These are phyloP conservation scores for Luzula sylvatica DNA, from an alignment of 176 grass and related monocot species.

Conservation along the genomic window DNA sequence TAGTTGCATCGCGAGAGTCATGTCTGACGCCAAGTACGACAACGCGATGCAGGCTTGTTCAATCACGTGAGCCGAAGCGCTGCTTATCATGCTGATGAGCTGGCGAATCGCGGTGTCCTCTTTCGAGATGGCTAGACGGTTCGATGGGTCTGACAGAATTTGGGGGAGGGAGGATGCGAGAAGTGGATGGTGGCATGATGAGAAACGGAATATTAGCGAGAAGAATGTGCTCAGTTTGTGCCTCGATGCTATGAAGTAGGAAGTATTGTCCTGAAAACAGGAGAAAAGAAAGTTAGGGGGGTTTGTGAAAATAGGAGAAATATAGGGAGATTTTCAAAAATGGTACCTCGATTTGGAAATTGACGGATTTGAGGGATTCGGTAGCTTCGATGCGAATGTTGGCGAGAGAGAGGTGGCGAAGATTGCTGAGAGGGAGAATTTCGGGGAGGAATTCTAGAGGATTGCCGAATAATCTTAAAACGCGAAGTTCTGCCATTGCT, in stretches of 20 bases:
- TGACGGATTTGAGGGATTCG: slow-evolving; percentile 82
- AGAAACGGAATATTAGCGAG: slow-evolving; percentile 96
- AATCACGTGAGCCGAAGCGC: slow-evolving; percentile 34
- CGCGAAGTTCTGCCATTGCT: slow-evolving; percentile 77
- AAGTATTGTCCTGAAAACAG: slow-evolving; percentile 77
- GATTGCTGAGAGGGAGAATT: slow-evolving; percentile 85
- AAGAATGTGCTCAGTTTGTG: slow-evolving; percentile 97
- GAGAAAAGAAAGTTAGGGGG: background rate
- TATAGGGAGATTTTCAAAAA: slow-evolving; percentile 11
- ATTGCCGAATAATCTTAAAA: slow-evolving; percentile 93
- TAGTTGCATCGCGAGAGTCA: slow-evolving; percentile 75
- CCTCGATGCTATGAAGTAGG: slow-evolving; percentile 77
- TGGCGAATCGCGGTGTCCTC: slow-evolving; percentile 83
- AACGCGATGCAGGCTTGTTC: slow-evolving; percentile 94
- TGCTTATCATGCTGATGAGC: too few species aligned
- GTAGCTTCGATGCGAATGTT: slow-evolving; percentile 98
- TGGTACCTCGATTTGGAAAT: slow-evolving; percentile 81
- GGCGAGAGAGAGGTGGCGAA: slow-evolving; percentile 89
- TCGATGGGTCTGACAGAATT: slow-evolving; percentile 88
- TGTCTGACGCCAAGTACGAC: slow-evolving; percentile 79
- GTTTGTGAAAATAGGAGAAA: too few species aligned
- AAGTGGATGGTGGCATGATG: slow-evolving; percentile 95
- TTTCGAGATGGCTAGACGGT: slow-evolving; percentile 78
- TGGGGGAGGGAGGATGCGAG: slow-evolving; percentile 86
- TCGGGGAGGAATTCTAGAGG: slow-evolving; percentile 97